Base-by-base conservation (phyloP, 345 rosid species). In the Murraya koenigii region DNA sequence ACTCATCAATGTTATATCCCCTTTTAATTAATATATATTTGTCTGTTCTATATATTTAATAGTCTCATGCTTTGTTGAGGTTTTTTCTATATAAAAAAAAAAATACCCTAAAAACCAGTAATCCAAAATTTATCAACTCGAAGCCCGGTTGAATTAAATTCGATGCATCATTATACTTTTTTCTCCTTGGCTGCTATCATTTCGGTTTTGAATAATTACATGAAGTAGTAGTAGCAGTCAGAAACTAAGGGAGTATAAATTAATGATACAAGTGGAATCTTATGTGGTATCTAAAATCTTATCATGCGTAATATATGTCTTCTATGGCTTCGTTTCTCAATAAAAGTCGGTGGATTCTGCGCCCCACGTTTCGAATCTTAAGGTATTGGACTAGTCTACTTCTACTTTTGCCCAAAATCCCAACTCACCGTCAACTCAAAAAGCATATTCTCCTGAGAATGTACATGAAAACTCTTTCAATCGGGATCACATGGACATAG, bases 361-460 rank as follows among this genome's bases (percentile, higher is more conserved):
- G 71, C 75, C 82, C 68, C 54, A 66, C 30, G 33, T 61, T 61
- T 54, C n/a, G 69, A 71, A 66, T 79, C 77, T 76, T 44, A 65
- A 2, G 44, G 52, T 11, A 15, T 22, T 28, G 47, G 25, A 64
- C 1, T 36, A 35, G 23, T 39, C 10, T 39, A 3, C 30, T 41
- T 41, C 71, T 44, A 11, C 44, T 71, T 55, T 56, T 32, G 56
- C 73, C 39, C 14, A 65, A 39, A 49, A 56, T n/a, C 23, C 9
- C 47, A 66, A 4, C 10, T 36, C 69, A 59, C 80, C 71, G 32
- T 47, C 39, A 77, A 36, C 69, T 67, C 14, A 52, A 73, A 62
- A 54, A 30, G 66, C 49, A 54, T 52, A 52, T 60, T 61, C 36
- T 60, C 23, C 59, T 19, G 36, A 44, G 76, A 65, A 19, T 56